Percentiles rank a stretch among this genome's conserved stretches.
These are phyloP conservation scores for Schizochytrium sp. DNA, from an alignment of 108 stramenopile species.

Conservation along the genomic window DNA sequence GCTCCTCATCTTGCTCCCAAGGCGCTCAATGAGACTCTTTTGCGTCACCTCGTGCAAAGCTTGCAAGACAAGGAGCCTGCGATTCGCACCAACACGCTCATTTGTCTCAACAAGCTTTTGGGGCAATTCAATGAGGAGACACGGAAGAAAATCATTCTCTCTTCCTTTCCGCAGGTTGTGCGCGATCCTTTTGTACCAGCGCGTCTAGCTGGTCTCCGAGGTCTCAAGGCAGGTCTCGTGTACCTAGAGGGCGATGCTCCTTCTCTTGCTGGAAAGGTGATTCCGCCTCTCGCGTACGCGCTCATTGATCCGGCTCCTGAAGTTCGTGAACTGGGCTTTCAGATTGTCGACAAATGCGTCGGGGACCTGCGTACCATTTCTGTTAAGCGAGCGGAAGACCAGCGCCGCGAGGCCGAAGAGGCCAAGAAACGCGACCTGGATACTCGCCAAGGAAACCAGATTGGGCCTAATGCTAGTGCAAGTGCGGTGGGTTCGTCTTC, in stretches of 20 bases:
- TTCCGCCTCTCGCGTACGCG: background rate
- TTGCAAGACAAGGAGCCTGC: background rate
- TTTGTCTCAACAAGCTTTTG: background rate
- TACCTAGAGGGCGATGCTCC: background rate
- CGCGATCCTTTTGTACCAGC: background rate
- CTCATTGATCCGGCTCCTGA: background rate
- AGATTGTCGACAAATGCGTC: background rate
- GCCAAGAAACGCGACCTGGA: background rate
- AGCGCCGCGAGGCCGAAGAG: background rate
- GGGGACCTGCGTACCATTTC: background rate
- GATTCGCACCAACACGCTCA: constrained; percentile 13
- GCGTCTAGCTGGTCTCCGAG: background rate
- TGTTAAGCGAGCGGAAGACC: background rate
- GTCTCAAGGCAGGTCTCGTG: background rate
- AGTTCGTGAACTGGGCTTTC: background rate
- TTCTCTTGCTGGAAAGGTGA: background rate
- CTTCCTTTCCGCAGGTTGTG: background rate
- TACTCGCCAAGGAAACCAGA: background rate
- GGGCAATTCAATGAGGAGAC: background rate
- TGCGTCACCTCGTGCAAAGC: background rate
- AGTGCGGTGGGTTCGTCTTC: background rate
- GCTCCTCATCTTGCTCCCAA: background rate
- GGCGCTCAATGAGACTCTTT: background rate
- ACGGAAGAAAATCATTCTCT: background rate
- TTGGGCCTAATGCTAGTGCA: background rate